phyloP scores from a whole-genome alignment of 1,139 yeast species.

The Blastobotrys ciferrii region DNA sequence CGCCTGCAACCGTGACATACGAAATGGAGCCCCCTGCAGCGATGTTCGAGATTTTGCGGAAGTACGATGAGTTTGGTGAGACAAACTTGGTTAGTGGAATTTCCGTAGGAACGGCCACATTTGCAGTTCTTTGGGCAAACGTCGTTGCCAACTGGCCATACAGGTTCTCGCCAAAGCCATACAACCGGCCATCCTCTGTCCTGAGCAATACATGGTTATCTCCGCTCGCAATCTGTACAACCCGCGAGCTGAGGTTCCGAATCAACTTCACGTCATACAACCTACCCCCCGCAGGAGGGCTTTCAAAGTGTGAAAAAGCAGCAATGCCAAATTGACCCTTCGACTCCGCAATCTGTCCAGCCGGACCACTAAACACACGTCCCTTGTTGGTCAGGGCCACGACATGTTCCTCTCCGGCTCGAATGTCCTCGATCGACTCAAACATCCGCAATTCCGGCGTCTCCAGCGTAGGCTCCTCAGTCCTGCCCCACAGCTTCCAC shows the following conservation, averaged over 20 bases:
- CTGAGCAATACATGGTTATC: conserved; percentile 66
- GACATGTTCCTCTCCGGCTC: conserved; percentile 66
- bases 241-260: conserved; percentile 31
- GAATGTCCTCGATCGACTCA: conserved; percentile 51
- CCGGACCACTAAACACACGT: conserved; percentile 59
- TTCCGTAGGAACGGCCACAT: conserved; percentile 64
- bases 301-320: conserved; percentile 59
- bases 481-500: conserved; percentile 14
- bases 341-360: conserved; percentile 48
- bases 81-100: conserved; percentile 11
- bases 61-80: background rate
- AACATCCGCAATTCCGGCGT: conserved; percentile 36
- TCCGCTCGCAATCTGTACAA: conserved; percentile 69
- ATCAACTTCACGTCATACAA: conserved; percentile 38
- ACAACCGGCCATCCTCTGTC: conserved; percentile 61
- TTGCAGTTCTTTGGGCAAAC: conserved; percentile 61
- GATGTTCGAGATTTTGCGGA: conserved; percentile 43
- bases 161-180: conserved; percentile 82
- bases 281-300: conserved; percentile 45
- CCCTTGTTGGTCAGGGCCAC: conserved; percentile 62
- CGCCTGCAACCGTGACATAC: conserved; percentile 38
- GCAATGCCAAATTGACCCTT: conserved; percentile 86
- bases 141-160: conserved; percentile 82
- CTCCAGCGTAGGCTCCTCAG: conserved; percentile 15
- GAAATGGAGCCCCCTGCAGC: conserved; percentile 71